A percentile compares a stretch with the other conserved stretches of the same genome.
These are phyloP conservation scores for Persicaria maculosa DNA, from an alignment of 148 eudicot genomes.

Conservation along the genomic window DNA sequence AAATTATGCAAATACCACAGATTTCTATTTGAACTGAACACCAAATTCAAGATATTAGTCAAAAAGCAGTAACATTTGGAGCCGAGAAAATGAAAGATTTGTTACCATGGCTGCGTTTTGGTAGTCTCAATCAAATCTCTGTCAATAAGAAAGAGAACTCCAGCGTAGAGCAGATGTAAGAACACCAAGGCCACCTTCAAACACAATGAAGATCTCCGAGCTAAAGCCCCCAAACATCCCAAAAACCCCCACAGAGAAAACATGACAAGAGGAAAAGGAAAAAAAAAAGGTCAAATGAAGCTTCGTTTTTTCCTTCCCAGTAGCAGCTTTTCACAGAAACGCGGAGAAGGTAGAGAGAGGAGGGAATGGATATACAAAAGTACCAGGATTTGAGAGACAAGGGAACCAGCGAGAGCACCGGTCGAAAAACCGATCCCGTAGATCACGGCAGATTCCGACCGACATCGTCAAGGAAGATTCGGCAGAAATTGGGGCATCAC, in stretches of 20 bases:
- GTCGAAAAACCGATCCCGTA: conserved; percentile 26
- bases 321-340: not conserved
- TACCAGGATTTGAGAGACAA: conserved; percentile 89
- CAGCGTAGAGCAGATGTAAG: conserved; percentile 55
- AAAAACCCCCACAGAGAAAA: not conserved
- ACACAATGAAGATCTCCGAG: conserved; percentile 61
- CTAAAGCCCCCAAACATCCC: conserved; percentile 27
- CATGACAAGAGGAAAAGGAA: not conserved
- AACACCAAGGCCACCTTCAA: conserved; percentile 56
- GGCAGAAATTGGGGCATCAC: not conserved
- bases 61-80: not conserved
- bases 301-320: not conserved
- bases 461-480: conserved; percentile 17
- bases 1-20: not conserved
- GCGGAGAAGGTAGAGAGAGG: not conserved
- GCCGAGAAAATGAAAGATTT: not conserved
- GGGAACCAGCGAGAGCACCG: conserved; percentile 46
- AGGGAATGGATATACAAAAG: not conserved
- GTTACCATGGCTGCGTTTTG: conserved; percentile 7
- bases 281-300: not conserved
- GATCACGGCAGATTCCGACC: conserved; percentile 14
- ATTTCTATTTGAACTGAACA: not conserved
- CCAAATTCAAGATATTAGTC: not conserved
- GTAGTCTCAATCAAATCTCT: conserved; percentile 40
- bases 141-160: conserved; percentile 46